phyloP scores from a whole-genome alignment of 371 early-diverging fungal species.

The Lichtheimia hyalospora region DNA sequence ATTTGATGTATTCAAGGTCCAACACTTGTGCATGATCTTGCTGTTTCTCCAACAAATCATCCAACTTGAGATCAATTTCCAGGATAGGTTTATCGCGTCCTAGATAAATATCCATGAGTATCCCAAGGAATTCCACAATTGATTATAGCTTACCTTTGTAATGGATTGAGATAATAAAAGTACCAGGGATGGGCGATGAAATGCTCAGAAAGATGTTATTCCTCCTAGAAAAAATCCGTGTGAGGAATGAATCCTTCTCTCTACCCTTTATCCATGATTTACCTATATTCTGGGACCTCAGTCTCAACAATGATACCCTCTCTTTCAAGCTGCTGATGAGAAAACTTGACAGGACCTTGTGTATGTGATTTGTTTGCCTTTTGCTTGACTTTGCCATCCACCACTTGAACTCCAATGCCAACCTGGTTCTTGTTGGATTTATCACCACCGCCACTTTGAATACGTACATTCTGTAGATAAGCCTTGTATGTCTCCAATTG shows the following conservation, averaged over 20 bases:
- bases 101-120: background rate
- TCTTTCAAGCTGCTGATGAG: conserved; percentile 83
- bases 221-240: background rate
- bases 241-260: background rate
- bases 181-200: conserved; percentile 80
- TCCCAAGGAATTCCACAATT: background rate
- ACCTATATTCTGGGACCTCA: conserved; percentile 86
- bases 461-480: conserved; percentile 88
- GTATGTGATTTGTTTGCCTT: conserved; percentile 41
- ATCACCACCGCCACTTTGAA: conserved; percentile 62
- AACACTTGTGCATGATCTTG: conserved; percentile 81
- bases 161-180: conserved; percentile 83
- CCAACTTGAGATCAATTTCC: conserved; percentile 92
- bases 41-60: conserved; percentile 94
- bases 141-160: conserved; percentile 65
- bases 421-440: conserved; percentile 8
- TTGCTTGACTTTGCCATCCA: conserved; percentile 10
- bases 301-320: conserved; percentile 89
- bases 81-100: conserved; percentile 89
- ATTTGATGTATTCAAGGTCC: conserved; percentile 93
- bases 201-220: conserved; percentile 80
- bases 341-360: conserved; percentile 72
- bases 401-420: too few species aligned
- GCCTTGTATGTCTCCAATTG: conserved; percentile 92
- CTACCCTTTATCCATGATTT: conserved; percentile 3